Base-by-base conservation (phyloP, 768 basidiomycete genomes). In the Kwoniella botswanensis region DNA sequence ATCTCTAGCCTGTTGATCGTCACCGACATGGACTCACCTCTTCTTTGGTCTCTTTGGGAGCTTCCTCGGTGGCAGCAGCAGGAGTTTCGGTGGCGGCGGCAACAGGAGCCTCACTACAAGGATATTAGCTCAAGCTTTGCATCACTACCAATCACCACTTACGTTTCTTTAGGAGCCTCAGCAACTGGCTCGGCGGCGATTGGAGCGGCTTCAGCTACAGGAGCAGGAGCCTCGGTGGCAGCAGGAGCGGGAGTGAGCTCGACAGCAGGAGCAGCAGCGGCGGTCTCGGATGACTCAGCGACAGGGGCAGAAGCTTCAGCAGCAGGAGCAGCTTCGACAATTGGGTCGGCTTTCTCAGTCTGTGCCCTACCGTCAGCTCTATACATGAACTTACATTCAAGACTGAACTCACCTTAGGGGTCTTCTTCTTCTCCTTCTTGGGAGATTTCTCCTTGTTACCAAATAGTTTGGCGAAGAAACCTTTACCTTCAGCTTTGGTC, bases 381-480 rank as follows among this genome's bases (percentile, higher is more conserved):
- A 57, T 54, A n/a, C n/a, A 26, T 42, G 57, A n/a, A 53, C 55
- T 18, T 7, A n/a, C 1, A 3, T n/a, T 22, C 9, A 18, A 55
- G 18, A 43, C 11, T 12, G 18, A 29, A 35, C 73, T 53, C 21
- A 79, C 82, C 89, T 90, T 84, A 57, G 82, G 81, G 26, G 80
- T 79, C 88, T 88, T 92, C 79, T 83, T 92, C 75, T 90, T 89
- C 66, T 84, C 86, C 82, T 77, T 76, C 72, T 86, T 87, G 72
- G 77, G 79, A 22, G 75, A 74, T 71, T 76, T 79, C 65, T 81
- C 82, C 84, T 85, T 86, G 53, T 91, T 88, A 35, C 89, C 89
- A 70, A 95, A 89, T 72, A 95, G 85, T 85, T 91, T 94, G 76
- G 89, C 82, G 68, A 95, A 87, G 75, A 94, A 79, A 63, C 88